A percentile compares a stretch with the other conserved stretches of the same genome.
These are phyloP conservation scores for Cladobotryum protrusum DNA, from an alignment of 2,329 filamentous ascomycete genomes.

Conservation along the genomic window DNA sequence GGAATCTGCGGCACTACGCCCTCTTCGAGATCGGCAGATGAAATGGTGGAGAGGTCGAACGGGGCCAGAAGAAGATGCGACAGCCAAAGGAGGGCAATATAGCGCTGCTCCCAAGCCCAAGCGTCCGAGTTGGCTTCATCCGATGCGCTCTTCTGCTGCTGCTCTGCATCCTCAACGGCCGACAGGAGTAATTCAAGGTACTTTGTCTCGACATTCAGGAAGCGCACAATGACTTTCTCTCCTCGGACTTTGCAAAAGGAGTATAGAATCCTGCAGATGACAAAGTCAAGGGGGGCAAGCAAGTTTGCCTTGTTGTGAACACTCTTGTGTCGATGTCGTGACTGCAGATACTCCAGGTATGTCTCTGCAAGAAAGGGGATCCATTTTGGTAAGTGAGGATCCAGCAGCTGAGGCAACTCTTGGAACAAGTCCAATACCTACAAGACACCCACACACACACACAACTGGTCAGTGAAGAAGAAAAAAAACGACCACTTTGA, in stretches of 20 bases:
- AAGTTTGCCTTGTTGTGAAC: conserved; percentile 30
- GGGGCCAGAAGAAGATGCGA: conserved; percentile 77
- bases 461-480: not conserved
- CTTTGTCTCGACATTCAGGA: conserved; percentile 83
- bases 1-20: conserved; percentile 35
- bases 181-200: conserved; percentile 75
- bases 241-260: conserved; percentile 91
- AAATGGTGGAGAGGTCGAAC: conserved; percentile 86
- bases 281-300: conserved; percentile 55
- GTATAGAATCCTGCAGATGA: conserved; percentile 76
- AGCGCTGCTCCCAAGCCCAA: conserved; percentile 82
- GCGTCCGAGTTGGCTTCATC: conserved; percentile 15
- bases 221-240: conserved; percentile 84
- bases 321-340: conserved; percentile 34
- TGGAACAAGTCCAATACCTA: conserved; percentile 79
- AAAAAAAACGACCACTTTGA: not conserved
- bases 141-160: conserved; percentile 1
- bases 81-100: conserved; percentile 82
- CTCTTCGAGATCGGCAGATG: conserved; percentile 49
- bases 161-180: conserved; percentile 60
- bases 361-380: conserved; percentile 69
- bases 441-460: not conserved
- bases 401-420: conserved; percentile 88
- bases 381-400: conserved; percentile 71
- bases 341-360: conserved; percentile 61